Base-by-base conservation (phyloP, 2,329 filamentous ascomycete species). In the Balansia obtecta region DNA sequence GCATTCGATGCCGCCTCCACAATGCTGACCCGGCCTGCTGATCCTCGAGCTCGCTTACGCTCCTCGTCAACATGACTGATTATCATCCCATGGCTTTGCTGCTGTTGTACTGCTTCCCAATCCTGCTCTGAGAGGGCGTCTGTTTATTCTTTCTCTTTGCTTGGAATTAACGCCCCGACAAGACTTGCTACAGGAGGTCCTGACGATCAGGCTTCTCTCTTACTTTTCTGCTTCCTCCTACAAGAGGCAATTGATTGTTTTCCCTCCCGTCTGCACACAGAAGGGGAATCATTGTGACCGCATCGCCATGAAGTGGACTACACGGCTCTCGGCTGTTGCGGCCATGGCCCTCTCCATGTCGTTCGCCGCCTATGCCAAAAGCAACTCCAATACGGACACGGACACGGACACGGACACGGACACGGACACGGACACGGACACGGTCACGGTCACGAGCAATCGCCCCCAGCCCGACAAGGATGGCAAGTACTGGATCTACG, bases 401-500 rank as follows among this genome's bases (percentile, higher is more conserved):
- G 27, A 49, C 52, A 57, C 53, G 41, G 54, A 55, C 43, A 53
- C 27, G 37, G 27, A 46, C 46, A 57, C 53, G 41, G 54, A 55
- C 43, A 53, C 27, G 37, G 27, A 49, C 52, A n/a, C n/a, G n/a
- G n/a, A 46, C 46, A 57, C 53, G 41, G 54, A 55, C 43, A 53
- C 27, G 37, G 27, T 48, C 52, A 57, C 53, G 41, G 54, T 54
- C 43, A 53, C 27, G 37, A 22, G 48, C 52, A 27, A 7, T 27
- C 27, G 7, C 11, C 53, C 55, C 15, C 56, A 67, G 20, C 74
- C 79, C 0, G 79, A 83, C 60, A 64, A 69, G 55, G 65, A 82
- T 56, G 80, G 80, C 54, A 86, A 89, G 66, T 89, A 88, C 70
- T 83, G 81, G 71, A 79, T 89, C 64, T 70, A 74, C 52, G 80